These are phyloP conservation scores for Viola pubescens DNA, from an alignment of 441 rosid genomes.

Conservation along the genomic window DNA sequence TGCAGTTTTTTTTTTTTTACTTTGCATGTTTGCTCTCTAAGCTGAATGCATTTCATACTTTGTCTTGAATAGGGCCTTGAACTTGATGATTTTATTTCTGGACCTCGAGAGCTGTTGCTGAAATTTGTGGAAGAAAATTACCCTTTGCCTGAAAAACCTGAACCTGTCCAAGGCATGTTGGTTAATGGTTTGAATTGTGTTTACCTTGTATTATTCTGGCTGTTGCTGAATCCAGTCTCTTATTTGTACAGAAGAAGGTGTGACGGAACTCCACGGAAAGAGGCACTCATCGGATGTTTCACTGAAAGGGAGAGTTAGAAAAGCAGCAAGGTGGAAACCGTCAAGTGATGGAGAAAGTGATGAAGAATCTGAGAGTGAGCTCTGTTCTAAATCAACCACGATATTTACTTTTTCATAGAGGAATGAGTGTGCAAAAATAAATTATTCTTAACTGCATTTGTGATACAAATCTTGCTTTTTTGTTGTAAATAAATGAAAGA, in stretches of 20 bases:
- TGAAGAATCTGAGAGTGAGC: slow-evolving; percentile 78
- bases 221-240: not conserved
- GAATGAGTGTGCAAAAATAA: slow-evolving; percentile 6
- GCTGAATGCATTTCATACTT: slow-evolving; percentile 8
- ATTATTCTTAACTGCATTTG: not conserved
- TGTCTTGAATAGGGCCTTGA: slow-evolving; percentile 64
- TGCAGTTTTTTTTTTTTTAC: slow-evolving; percentile 14
- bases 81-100: slow-evolving; percentile 98
- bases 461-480: not conserved
- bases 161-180: slow-evolving; percentile 76
- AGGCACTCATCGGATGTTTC: slow-evolving; percentile 95
- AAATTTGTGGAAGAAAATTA: slow-evolving; percentile 98
- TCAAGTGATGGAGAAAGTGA: slow-evolving; percentile 84
- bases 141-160: slow-evolving; percentile 95
- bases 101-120: slow-evolving; percentile 95
- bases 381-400: slow-evolving; percentile 12
- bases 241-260: slow-evolving; percentile 65
- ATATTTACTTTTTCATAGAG: not conserved
- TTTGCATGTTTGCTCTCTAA: not conserved
- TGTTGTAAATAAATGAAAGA: not conserved
- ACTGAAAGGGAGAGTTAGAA: slow-evolving; percentile 89
- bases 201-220: not conserved
- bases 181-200: slow-evolving; percentile 17
- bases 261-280: slow-evolving; percentile 87
- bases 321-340: slow-evolving; percentile 87